phyloP scores from a whole-genome alignment of 164 flowering plant genomes.

The Brasenia schreberi region DNA sequence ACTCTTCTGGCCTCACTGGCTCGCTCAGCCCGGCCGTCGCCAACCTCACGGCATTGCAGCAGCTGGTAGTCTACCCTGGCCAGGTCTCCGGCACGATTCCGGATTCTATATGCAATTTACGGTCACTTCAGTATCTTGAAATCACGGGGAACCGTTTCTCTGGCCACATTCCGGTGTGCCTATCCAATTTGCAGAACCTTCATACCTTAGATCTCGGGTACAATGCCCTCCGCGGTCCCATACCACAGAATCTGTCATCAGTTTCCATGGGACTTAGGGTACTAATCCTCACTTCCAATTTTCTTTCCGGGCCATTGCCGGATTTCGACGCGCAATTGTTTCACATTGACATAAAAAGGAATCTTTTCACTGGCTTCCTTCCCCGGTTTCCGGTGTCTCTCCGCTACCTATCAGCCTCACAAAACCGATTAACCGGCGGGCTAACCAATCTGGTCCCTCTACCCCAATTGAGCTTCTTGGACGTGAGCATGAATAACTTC shows the following conservation, averaged over 20 bases:
- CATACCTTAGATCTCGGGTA: slow-evolving; percentile 65
- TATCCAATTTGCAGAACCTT: slow-evolving; percentile 23
- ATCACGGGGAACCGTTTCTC: slow-evolving; percentile 45
- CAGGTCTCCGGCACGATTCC: slow-evolving; percentile 59
- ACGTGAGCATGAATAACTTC: slow-evolving; percentile 57
- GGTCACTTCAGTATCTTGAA: slow-evolving; percentile 47
- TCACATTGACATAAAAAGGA: slow-evolving; percentile 42
- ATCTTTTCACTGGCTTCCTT: slow-evolving; percentile 30
- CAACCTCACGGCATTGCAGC: slow-evolving; percentile 33
- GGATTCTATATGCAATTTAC: slow-evolving; percentile 25
- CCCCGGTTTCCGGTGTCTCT: slow-evolving; percentile 37
- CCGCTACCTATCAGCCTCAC: slow-evolving; percentile 49
- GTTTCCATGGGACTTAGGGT: slow-evolving; percentile 22
- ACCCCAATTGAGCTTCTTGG: slow-evolving; percentile 38
- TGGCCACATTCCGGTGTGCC: slow-evolving; percentile 38
- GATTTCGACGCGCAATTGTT: slow-evolving; percentile 18
- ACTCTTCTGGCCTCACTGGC: slow-evolving; percentile 54
- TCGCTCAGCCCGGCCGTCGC: slow-evolving; percentile 30
- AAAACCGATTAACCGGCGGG: slow-evolving; percentile 43
- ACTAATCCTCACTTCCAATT: slow-evolving; percentile 34
- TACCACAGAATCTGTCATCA: slow-evolving; percentile 25
- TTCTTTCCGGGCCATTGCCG: slow-evolving; percentile 29
- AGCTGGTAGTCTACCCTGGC: slow-evolving; percentile 55
- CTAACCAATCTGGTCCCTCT: slow-evolving; percentile 24
- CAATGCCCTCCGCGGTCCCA: slow-evolving; percentile 40